Evolutionary conservation across 2,329 filamentous ascomycete species (phyloP).

Genomic region (Pseudogymnoascus sp.): DNA sequence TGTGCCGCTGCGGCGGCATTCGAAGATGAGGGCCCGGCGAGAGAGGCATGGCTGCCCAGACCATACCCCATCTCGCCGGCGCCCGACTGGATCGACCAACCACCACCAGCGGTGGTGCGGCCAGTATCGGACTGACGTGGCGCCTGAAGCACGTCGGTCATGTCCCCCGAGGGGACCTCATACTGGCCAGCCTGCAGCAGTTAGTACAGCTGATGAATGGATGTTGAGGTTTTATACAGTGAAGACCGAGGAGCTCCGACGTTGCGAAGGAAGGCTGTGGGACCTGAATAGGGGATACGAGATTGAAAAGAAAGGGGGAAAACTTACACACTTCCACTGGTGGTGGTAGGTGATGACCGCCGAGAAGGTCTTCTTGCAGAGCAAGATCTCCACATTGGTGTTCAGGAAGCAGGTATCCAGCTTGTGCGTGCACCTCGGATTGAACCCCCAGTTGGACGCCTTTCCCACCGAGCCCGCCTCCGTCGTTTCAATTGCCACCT

Average conservation of each 20-base stretch:
- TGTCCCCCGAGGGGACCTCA: not conserved
- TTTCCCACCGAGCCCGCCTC: not conserved
- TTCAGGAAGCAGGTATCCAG: not conserved
- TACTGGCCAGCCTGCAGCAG: not conserved
- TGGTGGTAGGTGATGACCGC: not conserved
- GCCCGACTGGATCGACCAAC: not conserved
- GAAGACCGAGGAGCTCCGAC: not conserved
- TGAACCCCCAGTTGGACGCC: not conserved
- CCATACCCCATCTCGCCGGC: not conserved
- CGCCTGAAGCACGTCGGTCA: not conserved
- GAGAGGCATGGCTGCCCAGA: not conserved
- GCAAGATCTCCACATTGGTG: not conserved
- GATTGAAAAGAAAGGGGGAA: not conserved
- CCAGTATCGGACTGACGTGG: not conserved
- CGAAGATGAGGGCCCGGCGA: not conserved
- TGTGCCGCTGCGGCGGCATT: not conserved
- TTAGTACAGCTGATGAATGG: not conserved
- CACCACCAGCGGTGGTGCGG: not conserved
- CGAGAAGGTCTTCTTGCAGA: not conserved
- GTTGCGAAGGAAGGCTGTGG: not conserved
- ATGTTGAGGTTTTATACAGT: not conserved
- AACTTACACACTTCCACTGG: conserved; percentile 8
- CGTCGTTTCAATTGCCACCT: not conserved
- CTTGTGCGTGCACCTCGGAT: not conserved
- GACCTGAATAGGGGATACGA: not conserved